Conservation (phyloP, 2,329 filamentous ascomycete species). For the Rugonectria rugulosa region DNA sequence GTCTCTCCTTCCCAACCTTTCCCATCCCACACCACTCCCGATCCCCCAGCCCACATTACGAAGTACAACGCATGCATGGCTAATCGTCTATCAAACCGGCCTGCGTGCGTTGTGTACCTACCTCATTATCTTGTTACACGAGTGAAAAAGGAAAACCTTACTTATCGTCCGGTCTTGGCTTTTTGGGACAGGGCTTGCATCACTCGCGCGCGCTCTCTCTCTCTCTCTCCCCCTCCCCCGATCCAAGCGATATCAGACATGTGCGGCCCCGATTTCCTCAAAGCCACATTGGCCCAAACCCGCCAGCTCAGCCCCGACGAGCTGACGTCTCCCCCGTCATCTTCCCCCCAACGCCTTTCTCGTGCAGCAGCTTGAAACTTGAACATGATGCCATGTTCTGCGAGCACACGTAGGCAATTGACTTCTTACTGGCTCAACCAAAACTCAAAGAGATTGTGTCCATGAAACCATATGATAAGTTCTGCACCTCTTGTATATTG, state of each 20-base stretch:
- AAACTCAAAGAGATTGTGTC: background rate
- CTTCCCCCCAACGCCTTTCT: constrained; percentile 6
- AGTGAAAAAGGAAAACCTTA: no score
- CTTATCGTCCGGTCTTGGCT: constrained; percentile 1
- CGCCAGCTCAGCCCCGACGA: constrained; percentile 27
- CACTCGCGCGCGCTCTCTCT: background rate
- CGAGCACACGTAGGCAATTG: constrained; percentile 12
- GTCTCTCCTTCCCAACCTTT: no score
- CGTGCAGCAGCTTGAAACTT: background rate
- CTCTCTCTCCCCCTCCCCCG: no score
- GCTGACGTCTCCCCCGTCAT: constrained; percentile 23
- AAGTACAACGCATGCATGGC: no score
- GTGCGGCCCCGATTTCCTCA: background rate
- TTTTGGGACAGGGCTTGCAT: background rate
- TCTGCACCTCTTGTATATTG: background rate
- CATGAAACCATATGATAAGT: no score
- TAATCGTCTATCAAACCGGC: no score
- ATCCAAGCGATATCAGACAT: no score
- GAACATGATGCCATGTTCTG: constrained; percentile 13
- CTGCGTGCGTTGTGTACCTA: no score
- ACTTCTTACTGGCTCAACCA: background rate
- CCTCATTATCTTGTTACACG: no score
- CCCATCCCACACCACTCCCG: no score
- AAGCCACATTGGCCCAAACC: background rate
- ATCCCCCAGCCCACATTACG: no score